These are phyloP conservation scores for Crepidotus variabilis DNA, from an alignment of 768 basidiomycete species.

Conservation along the genomic window DNA sequence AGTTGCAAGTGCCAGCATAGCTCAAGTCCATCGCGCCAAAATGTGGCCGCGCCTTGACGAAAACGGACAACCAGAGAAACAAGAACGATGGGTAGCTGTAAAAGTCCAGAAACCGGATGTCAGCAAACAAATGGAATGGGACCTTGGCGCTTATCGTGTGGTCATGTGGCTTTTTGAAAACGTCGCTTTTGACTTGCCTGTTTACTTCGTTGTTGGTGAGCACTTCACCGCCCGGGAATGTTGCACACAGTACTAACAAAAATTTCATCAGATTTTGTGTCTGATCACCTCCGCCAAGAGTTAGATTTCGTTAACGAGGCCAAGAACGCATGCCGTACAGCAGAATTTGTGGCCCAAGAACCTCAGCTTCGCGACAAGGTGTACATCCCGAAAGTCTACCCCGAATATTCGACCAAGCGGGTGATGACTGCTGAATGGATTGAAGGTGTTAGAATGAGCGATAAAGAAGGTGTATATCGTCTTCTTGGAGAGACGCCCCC, in stretches of 20 bases:
- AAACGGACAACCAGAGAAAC: conserved; percentile 27
- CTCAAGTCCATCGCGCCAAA: conserved; percentile 85
- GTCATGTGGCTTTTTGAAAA: conserved; percentile 81
- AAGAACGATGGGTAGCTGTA: conserved; percentile 78
- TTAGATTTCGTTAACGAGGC: conserved; percentile 83
- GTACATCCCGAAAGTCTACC: conserved; percentile 74
- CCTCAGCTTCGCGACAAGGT: conserved; percentile 67
- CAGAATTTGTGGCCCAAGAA: conserved; percentile 64
- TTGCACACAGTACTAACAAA: not conserved
- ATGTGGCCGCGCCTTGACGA: conserved; percentile 35
- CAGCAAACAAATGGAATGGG: conserved; percentile 82
- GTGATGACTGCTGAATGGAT: conserved; percentile 89
- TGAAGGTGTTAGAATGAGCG: conserved; percentile 69
- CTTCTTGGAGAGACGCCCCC: conserved; percentile 49
- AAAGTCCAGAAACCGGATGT: conserved; percentile 93
- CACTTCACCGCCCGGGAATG: conserved; percentile 2
- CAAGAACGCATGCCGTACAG: conserved; percentile 68
- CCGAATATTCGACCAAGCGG: conserved; percentile 67
- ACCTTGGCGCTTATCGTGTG: conserved; percentile 62
- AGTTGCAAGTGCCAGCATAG: conserved; percentile 86
- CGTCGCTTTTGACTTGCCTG: conserved; percentile 82
- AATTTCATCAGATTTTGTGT: conserved; percentile 57
- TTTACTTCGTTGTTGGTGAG: conserved; percentile 74
- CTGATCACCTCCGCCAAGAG: conserved; percentile 78
- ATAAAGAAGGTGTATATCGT: conserved; percentile 49